These are phyloP conservation scores for Dacryopinax spathularia DNA, from an alignment of 768 basidiomycete species.

Conservation along the genomic window DNA sequence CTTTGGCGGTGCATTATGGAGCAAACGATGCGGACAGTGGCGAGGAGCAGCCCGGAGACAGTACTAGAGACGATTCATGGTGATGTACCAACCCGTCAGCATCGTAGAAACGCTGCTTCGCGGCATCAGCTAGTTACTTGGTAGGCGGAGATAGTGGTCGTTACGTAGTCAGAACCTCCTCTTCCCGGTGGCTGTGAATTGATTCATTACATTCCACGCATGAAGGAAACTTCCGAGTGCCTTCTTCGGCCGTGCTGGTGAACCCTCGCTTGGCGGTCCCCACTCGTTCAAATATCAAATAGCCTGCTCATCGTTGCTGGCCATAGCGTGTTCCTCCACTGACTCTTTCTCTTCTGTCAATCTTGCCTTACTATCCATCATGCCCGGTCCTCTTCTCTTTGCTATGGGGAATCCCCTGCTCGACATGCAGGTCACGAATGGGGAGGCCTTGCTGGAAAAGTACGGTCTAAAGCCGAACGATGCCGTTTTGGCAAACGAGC, in stretches of 20 bases:
- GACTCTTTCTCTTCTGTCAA: not conserved
- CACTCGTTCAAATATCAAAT: not conserved
- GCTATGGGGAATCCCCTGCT: constrained; percentile 93
- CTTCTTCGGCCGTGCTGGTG: constrained; percentile 6
- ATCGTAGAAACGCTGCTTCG: too few species aligned
- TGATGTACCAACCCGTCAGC: too few species aligned
- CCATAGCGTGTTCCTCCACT: constrained; percentile 6
- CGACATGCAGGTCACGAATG: constrained; percentile 84
- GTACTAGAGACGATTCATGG: too few species aligned
- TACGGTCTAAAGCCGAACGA: constrained; percentile 88
- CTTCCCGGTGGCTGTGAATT: not conserved
- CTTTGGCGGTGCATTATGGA: too few species aligned
- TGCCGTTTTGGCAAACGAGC: constrained; percentile 83
- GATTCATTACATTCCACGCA: constrained; percentile 3
- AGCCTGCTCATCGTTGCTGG: not conserved
- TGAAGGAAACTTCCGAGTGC: constrained; percentile 4
- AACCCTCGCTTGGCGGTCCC: constrained; percentile 7
- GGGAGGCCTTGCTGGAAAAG: constrained; percentile 72
- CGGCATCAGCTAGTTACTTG: too few species aligned
- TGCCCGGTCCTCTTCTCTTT: constrained; percentile 49
- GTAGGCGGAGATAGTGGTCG: too few species aligned
- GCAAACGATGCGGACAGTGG: too few species aligned
- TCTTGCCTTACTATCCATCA: constrained; percentile 8
- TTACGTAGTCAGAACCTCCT: too few species aligned
- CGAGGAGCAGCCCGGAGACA: too few species aligned